Evolutionary conservation across 352 stramenopile genomes (phyloP), one percentile per base, ranked within the genome.

Genomic region (Albugo laibachii): DNA sequence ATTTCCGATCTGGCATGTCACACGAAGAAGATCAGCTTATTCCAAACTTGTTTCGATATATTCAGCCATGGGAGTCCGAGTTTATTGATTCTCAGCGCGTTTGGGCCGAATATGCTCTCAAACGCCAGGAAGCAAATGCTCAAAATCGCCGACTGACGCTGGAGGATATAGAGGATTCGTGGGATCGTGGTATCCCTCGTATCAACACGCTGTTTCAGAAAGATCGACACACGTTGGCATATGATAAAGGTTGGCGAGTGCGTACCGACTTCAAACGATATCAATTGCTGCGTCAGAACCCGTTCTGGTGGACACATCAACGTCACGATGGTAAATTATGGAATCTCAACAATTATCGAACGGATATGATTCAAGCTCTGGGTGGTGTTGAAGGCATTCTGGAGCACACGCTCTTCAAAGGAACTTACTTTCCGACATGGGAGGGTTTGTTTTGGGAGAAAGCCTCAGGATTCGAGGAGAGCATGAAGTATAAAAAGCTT

Each of bases 391-490:
- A 99, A 79, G 95, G 94, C 50, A 99, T 99, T 70, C 62, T 99
- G 20, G 96, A 99, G 66, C 96, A 99, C 64, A 99, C 95, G 18
- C 63, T 99, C 18, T 99, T 99, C 74, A 99, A 99, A 68, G 96
- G 95, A 37, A 99, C 96, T 13, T 99, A 98, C 62, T 99, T 99
- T 64, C 94, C 95, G 13, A 99, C 95, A 6, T 99, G 96, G 96
- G 96, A 99, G 62, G 96, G 96, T 67, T 69, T 99, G 21, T 99
- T 99, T 62, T 99, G 96, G 96, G 96, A 99, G 69, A 99, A 99
- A 63, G 94, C 95, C 16, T 97, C 84, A 27, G 80, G 82, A 4
- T 95, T 93, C 54, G 80, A 93, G 58, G 80, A 94, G 59, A 88
- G 75, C 54, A 97, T 97, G 92, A 96, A 96, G 74, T 97, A 95